These are phyloP conservation scores for Rhizopus delemar DNA, from an alignment of 371 early-diverging fungal species.

Conservation along the genomic window DNA sequence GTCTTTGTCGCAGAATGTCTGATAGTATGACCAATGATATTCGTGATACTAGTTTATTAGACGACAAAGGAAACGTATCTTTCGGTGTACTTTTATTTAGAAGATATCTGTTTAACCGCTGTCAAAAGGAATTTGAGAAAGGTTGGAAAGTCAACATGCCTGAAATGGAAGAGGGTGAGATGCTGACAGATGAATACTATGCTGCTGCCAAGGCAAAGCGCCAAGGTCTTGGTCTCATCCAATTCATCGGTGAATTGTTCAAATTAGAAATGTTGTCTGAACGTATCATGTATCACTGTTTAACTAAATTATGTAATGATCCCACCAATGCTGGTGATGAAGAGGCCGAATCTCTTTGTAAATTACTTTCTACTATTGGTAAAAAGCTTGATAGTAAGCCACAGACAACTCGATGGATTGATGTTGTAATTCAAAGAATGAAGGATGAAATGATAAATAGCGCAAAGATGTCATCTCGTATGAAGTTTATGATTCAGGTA, in stretches of 20 bases:
- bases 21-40: conserved; percentile 61
- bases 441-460: conserved; percentile 62
- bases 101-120: conserved; percentile 85
- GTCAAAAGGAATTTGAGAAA: conserved; percentile 89
- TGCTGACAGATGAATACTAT: conserved; percentile 80
- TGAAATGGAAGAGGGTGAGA: conserved; percentile 51
- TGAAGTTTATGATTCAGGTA: conserved; percentile 86
- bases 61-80: conserved; percentile 54
- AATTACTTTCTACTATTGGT: conserved; percentile 88
- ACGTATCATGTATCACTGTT: conserved; percentile 89
- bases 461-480: conserved; percentile 74
- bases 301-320: conserved; percentile 73
- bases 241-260: conserved; percentile 95
- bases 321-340: conserved; percentile 86
- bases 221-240: conserved; percentile 87
- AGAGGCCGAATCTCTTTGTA: conserved; percentile 89
- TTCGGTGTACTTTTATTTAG: conserved; percentile 80
- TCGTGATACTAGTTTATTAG: conserved; percentile 49
- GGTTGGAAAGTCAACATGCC: conserved; percentile 75
- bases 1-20: conserved; percentile 74
- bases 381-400: conserved; percentile 54
- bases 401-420: conserved; percentile 56
- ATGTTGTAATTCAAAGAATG: conserved; percentile 78
- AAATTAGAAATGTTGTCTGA: conserved; percentile 85
- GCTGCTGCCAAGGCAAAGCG: conserved; percentile 89